Conservation (phyloP, 2,329 filamentous ascomycete species). For the Stylonectria norvegica region DNA sequence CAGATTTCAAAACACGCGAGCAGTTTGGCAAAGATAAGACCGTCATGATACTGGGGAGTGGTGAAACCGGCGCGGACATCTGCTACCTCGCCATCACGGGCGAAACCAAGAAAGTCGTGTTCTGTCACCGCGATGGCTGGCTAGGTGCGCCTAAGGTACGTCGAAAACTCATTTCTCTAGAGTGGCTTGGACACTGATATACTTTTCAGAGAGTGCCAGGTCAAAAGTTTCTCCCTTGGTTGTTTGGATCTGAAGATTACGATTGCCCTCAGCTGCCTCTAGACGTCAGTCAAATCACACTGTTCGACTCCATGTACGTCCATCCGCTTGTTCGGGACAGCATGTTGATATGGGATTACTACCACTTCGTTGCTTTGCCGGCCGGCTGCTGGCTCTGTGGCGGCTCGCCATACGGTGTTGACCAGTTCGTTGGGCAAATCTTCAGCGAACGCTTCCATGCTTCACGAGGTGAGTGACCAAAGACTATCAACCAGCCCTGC, state of each 20-base stretch:
- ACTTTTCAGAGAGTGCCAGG: conserved; percentile 6
- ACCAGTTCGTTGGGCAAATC: conserved; percentile 22
- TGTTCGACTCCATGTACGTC: conserved; percentile 43
- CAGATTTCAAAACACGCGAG: conserved; percentile 36
- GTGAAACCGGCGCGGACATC: conserved; percentile 43
- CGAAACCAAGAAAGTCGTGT: conserved; percentile 35
- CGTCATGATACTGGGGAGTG: conserved; percentile 40
- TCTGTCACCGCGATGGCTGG: conserved; percentile 41
- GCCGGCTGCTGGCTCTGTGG: conserved; percentile 21
- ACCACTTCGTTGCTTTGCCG: conserved; percentile 29
- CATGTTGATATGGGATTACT: conserved; percentile 37
- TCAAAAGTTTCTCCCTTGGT: conserved; percentile 11
- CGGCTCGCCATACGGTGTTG: conserved; percentile 17
- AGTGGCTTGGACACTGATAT: conserved; percentile 2
- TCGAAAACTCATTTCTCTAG: neutral
- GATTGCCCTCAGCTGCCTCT: conserved; percentile 8
- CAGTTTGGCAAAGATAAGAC: conserved; percentile 39
- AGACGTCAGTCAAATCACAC: conserved; percentile 36
- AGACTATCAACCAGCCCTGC: no score
- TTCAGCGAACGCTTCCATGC: conserved; percentile 24
- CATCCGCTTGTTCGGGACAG: conserved; percentile 36
- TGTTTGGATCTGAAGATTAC: conserved; percentile 8
- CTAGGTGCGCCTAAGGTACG: conserved; percentile 18
- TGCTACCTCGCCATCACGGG: conserved; percentile 40
- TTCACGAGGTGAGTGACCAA: conserved; percentile 22